Base-by-base conservation (phyloP, 176 grass and related monocot genomes). In the Eremochloa ophiuroides region DNA sequence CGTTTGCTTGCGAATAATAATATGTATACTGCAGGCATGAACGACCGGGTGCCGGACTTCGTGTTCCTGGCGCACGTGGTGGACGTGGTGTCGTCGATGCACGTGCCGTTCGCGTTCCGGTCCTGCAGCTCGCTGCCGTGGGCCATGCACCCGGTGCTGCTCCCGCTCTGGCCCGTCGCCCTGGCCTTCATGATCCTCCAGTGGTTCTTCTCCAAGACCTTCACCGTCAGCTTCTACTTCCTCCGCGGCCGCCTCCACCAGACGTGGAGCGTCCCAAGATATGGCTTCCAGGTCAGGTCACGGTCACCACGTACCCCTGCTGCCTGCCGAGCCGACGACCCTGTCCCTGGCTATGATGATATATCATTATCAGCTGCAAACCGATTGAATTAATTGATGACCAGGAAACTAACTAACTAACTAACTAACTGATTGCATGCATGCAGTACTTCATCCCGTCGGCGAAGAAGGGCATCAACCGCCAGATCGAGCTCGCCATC, bases 241-340 rank as follows among this genome's bases (percentile, higher is more conserved):
- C 80, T 97, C 43, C 78, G 92, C 11, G 94, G 87, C 22, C 55
- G 73, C 10, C 81, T 94, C 16, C 89, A 97, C 81, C 94, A 94
- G 84, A 91, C 77, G 0, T 97, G 94, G 94, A 80, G 69, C 71
- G 92, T 97, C 28, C 94, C 94, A 1, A 35, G 94, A 43, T 97
- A 87, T n/a, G 88, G 94, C 42, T 97, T 97, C 77, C 94, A 97
- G 82, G 93, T 95, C n/a, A n/a, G n/a, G n/a, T n/a, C n/a, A n/a
- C n/a, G n/a, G n/a, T n/a, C n/a, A n/a, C n/a, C n/a, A n/a, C n/a
- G n/a, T n/a, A n/a, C n/a, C n/a, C n/a, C n/a, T n/a, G n/a, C n/a
- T n/a, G n/a, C n/a, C n/a, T n/a, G n/a, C n/a, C n/a, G n/a, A n/a
- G n/a, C n/a, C n/a, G n/a, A n/a, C n/a, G n/a, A n/a, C n/a, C n/a